A percentile compares a stretch with the other conserved stretches of the same genome.
phyloP scores from a whole-genome alignment of 2,329 filamentous ascomycete species.

The Sporothrix mexicana region DNA sequence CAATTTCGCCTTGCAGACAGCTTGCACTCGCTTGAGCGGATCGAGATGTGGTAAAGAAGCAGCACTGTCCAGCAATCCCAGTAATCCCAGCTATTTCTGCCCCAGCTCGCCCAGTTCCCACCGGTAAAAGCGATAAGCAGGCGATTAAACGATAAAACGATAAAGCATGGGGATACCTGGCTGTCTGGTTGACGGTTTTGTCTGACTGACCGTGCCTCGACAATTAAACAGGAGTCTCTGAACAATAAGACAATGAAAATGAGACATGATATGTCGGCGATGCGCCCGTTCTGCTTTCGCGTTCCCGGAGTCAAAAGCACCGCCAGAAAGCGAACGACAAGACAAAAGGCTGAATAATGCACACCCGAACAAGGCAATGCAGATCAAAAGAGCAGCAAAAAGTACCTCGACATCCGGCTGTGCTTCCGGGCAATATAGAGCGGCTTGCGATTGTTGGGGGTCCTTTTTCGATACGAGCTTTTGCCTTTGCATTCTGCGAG shows the following conservation, averaged over 20 bases:
- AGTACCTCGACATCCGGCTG: slow-evolving; percentile 6
- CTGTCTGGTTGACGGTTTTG: too few species aligned
- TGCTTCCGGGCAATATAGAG: not conserved
- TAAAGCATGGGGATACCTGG: too few species aligned
- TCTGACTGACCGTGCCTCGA: not conserved
- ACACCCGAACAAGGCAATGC: not conserved
- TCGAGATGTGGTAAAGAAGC: not conserved
- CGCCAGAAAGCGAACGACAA: not conserved
- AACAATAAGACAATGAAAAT: not conserved
- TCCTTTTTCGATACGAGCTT: not conserved
- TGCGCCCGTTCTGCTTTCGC: not conserved
- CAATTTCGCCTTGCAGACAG: slow-evolving; percentile 5
- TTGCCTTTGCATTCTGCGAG: not conserved
- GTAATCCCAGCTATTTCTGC: too few species aligned
- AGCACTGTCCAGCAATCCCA: not conserved
- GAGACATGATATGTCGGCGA: slow-evolving; percentile 1
- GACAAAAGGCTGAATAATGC: slow-evolving; percentile 12
- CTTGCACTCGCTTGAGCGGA: not conserved
- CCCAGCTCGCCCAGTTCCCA: too few species aligned
- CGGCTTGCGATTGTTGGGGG: not conserved
- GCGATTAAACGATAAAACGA: too few species aligned
- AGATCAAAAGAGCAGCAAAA: not conserved
- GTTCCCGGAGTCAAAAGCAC: slow-evolving; percentile 5
- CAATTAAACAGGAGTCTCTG: not conserved
- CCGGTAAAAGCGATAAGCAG: too few species aligned